Conservation (phyloP, 2,329 filamentous ascomycete species). For the Trichoderma aggressivum region DNA sequence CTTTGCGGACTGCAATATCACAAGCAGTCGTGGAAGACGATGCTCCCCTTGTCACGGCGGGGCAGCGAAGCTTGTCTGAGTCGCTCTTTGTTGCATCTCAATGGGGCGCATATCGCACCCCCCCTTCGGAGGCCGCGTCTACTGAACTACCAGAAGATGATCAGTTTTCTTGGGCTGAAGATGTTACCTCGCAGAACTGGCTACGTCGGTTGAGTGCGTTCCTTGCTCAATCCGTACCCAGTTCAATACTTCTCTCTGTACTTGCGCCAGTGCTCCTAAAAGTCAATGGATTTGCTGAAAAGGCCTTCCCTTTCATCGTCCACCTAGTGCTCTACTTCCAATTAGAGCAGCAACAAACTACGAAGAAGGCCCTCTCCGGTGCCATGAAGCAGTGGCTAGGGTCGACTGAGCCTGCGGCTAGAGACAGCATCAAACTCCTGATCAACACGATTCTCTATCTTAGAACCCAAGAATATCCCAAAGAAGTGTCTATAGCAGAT, state of each 20-base stretch:
- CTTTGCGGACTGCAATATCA: conserved; percentile 55
- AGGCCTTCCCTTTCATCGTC: conserved; percentile 76
- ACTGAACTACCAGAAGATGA: conserved; percentile 18
- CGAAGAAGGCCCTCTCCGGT: conserved; percentile 62
- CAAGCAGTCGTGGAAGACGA: conserved; percentile 48
- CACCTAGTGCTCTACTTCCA: conserved; percentile 76
- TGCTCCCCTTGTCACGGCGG: conserved; percentile 47
- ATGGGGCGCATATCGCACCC: conserved; percentile 55
- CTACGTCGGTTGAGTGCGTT: conserved; percentile 58
- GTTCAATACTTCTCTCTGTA: conserved; percentile 66
- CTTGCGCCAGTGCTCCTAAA: conserved; percentile 63
- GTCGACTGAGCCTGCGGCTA: conserved; percentile 36
- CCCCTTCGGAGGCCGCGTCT: conserved; percentile 48
- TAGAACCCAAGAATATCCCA: conserved; percentile 71
- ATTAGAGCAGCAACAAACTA: conserved; percentile 55
- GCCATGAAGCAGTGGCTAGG: conserved; percentile 63
- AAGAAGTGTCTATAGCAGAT: conserved; percentile 75
- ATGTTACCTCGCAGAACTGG: conserved; percentile 53
- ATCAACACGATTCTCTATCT: conserved; percentile 82
- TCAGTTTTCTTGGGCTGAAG: conserved; percentile 31
- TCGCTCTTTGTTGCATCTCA: conserved; percentile 52
- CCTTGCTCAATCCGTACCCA: conserved; percentile 56
- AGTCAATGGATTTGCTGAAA: conserved; percentile 67
- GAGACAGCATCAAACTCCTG: conserved; percentile 66
- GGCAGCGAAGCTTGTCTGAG: conserved; percentile 50